Evolutionary conservation across 345 rosid species (phyloP).

Genomic region (Kandelia obovata): DNA sequence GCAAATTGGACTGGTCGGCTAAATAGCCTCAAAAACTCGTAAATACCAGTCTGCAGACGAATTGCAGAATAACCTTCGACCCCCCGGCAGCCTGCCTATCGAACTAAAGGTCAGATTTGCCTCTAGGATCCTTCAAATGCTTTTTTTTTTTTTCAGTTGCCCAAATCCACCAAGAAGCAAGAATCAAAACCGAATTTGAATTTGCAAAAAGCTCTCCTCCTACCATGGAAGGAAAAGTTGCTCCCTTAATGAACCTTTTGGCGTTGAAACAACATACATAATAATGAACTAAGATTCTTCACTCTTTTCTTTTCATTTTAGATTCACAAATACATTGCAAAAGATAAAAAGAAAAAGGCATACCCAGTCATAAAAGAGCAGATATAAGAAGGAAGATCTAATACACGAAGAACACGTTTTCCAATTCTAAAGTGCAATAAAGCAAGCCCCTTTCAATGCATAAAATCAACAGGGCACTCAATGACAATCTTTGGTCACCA

Average conservation of each 20-base stretch:
- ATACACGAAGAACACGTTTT: background rate
- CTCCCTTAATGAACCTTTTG: conserved; percentile 3
- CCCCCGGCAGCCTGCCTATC: background rate
- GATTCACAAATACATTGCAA: background rate
- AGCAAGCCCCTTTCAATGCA: background rate
- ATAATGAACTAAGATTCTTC: conserved; percentile 15
- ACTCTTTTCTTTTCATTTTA: conserved; percentile 10
- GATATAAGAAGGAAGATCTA: conserved; percentile 14
- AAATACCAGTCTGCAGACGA: background rate
- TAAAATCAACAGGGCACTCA: background rate
- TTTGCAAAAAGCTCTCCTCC: conserved; percentile 5
- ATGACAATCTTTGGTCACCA: conserved; percentile 6
- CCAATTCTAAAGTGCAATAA: background rate
- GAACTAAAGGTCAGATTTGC: conserved; percentile 12
- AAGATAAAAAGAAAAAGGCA: conserved; percentile 9
- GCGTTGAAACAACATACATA: background rate
- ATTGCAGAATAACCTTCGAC: conserved; percentile 4
- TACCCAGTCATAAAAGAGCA: background rate
- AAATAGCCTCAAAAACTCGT: background rate
- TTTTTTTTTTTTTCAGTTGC: background rate
- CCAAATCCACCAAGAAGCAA: conserved; percentile 7
- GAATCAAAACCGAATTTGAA: background rate
- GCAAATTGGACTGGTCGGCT: background rate
- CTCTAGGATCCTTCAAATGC: background rate
- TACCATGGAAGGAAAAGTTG: conserved; percentile 6